Base-by-base conservation (phyloP, 257 asterid genomes). In the Solanum sparsipilum region DNA sequence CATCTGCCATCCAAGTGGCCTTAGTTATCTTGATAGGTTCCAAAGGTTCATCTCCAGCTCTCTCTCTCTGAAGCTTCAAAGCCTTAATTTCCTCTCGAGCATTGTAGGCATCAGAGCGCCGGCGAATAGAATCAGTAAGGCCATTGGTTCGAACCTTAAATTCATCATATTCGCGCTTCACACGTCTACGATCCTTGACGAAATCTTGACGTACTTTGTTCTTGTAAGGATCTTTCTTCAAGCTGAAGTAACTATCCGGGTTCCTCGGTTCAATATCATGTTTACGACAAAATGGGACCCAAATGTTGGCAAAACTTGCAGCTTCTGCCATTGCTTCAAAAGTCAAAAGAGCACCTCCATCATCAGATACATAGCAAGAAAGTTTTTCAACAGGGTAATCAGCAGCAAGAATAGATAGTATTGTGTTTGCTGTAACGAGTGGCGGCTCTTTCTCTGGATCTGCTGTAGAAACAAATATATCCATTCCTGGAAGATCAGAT, bases 241-340 rank as follows among this genome's bases (percentile, higher is more conserved):
- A 87, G 92, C 93, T 92, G 75, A 96, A 96, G 89, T 94, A 96
- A 68, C 98, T 93, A 35, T 96, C 98, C 0, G 98, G 98, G 60
- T 96, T 96, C 90, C 98, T 93, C 2, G 98, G 98, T 87, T 96
- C 98, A 23, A 96, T 93, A 81, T 82, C 87, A 81, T 96, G 98
- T 68, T 96, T 96, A 18, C 98, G 93, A 78, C 98, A 96, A 87
- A 96, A 96, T 5, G 98, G 98, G 32, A 94, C 98, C 98, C 98
- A 96, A 86, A 92, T 67, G 93, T 96, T 94, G 10, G 98, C 98
- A 76, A 94, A 96, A 82, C 98, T 96, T 31, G 98, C 98, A 86
- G 98, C 98, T 92, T 96, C 98, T 6, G 98, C 98, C 97, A 96
- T 94, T 89, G 98, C 98, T 94, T 96, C 98, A 84, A 96, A 96